Conservation (phyloP, 2,329 filamentous ascomycete species). For the Ascochyta koolunga region DNA sequence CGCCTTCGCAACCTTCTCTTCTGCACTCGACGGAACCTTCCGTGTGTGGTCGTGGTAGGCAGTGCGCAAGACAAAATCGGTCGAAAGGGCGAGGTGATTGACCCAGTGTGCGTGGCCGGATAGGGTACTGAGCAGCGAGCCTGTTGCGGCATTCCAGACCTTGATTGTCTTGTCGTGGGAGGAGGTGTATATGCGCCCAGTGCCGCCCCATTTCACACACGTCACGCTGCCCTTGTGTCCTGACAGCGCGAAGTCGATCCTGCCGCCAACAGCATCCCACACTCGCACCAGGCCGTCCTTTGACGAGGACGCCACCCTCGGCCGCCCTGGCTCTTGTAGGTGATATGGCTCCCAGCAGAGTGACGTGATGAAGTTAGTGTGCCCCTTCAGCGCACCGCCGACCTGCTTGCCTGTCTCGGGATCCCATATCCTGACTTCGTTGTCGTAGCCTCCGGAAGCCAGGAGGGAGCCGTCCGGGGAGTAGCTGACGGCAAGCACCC, state of each 20-base stretch:
- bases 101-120: conserved; percentile 90
- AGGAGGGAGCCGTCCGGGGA: conserved; percentile 81
- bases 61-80: conserved; percentile 86
- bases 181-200: conserved; percentile 59
- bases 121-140: conserved; percentile 79
- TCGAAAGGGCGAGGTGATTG: conserved; percentile 92
- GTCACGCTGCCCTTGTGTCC: conserved; percentile 90
- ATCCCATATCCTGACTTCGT: conserved; percentile 88
- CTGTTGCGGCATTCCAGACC: conserved; percentile 82
- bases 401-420: conserved; percentile 77
- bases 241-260: conserved; percentile 79
- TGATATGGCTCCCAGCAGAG: conserved; percentile 95
- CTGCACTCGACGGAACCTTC: conserved; percentile 69
- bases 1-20: conserved; percentile 76
- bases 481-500: conserved; percentile 88
- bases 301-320: conserved; percentile 82
- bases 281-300: conserved; percentile 89
- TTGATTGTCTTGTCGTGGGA: conserved; percentile 93
- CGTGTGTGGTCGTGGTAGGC: conserved; percentile 83
- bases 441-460: conserved; percentile 92
- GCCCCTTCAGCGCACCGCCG: conserved; percentile 77
- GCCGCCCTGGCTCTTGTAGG: conserved; percentile 72
- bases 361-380: conserved; percentile 86
- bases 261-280: conserved; percentile 81
- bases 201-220: conserved; percentile 95